Evolutionary conservation across 2,329 filamentous ascomycete species (phyloP), one percentile per base, ranked within the genome.

Genomic region (Chrysosporium keratinophilum): DNA sequence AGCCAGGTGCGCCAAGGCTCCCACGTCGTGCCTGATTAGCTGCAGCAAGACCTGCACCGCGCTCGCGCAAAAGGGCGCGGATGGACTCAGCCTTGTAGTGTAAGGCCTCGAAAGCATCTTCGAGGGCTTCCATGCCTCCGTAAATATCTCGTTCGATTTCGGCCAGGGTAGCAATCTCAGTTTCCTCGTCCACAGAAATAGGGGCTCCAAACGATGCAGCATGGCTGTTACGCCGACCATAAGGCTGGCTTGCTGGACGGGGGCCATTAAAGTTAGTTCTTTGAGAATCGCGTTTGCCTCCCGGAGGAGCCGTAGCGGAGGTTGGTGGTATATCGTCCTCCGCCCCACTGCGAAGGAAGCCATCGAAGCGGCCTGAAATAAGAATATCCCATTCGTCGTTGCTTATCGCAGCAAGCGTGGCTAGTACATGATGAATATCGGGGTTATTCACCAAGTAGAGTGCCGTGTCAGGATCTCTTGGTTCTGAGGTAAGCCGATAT

Each of bases 301-400:
- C 67, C 12, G 58, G 54, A 53, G 60, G 58, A 12, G 61, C 62
- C 14, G 63, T 52, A 43, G 60, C 54, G 48, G 61, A 52, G 6
- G 61, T 56, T 41, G 60, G 55, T 6, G 61, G 58, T 5, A 71
- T 63, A 9, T 64, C 45, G 45, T 78, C 75, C 59, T 96, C 90
- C 5, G 88, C 88, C 19, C 91, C 91, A 43, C 88, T 95, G 82
- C 91, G 95, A 17, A 96, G 77, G 71, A 97, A 97, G 3, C 91
- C 91, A 65, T 96, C 90, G 63, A 97, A 97, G 28, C 91, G 85
- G 28, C 91, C 91, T 0, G 91, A 96, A 3, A 85, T 88, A 11
- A 97, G 77, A 53, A 97, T 95, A 58, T 96, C 91, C 91, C 91
- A 97, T 69, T 97, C 91, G n/a, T 87, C 86, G 45, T 83, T 80